These are phyloP conservation scores for Mortierella sp. DNA, from an alignment of 371 early-diverging fungal species.

Conservation along the genomic window DNA sequence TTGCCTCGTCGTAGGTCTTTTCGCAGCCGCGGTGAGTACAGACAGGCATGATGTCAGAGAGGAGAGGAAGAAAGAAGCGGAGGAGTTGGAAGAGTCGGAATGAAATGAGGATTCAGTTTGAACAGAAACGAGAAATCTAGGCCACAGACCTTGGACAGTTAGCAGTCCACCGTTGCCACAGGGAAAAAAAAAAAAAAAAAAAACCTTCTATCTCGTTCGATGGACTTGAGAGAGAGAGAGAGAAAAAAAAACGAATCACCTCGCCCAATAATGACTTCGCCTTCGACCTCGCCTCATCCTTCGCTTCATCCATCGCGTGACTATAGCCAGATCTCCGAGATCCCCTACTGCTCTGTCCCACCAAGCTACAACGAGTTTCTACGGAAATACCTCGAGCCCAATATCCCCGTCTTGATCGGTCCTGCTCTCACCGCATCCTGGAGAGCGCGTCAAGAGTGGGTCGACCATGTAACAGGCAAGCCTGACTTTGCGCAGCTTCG, in stretches of 20 bases:
- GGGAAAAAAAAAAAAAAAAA: not conserved
- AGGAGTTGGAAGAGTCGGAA: not conserved
- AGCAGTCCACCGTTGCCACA: not conserved
- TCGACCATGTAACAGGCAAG: conserved; percentile 36
- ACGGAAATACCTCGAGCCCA: conserved; percentile 61
- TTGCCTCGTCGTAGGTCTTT: conserved; percentile 74
- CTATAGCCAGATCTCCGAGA: conserved; percentile 27
- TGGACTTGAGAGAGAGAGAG: too few species aligned
- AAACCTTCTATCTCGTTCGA: too few species aligned
- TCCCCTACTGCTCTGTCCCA: conserved; percentile 56
- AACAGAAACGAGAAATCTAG: conserved; percentile 6
- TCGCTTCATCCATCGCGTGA: conserved; percentile 32
- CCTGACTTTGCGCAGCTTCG: conserved; percentile 22
- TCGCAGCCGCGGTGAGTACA: conserved; percentile 88
- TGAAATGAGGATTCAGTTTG: not conserved
- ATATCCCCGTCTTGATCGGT: conserved; percentile 71
- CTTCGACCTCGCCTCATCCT: not conserved
- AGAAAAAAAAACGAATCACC: too few species aligned
- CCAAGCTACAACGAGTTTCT: conserved; percentile 65
- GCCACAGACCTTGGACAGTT: too few species aligned
- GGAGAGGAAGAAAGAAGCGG: not conserved
- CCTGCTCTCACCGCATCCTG: conserved; percentile 63
- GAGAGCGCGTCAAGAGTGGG: conserved; percentile 73
- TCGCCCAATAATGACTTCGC: conserved; percentile 21
- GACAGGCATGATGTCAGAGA: conserved; percentile 59